Evolutionary conservation across 768 basidiomycete genomes (phyloP), one percentile per base, ranked within the genome.

Genomic region (Terana coerulea): DNA sequence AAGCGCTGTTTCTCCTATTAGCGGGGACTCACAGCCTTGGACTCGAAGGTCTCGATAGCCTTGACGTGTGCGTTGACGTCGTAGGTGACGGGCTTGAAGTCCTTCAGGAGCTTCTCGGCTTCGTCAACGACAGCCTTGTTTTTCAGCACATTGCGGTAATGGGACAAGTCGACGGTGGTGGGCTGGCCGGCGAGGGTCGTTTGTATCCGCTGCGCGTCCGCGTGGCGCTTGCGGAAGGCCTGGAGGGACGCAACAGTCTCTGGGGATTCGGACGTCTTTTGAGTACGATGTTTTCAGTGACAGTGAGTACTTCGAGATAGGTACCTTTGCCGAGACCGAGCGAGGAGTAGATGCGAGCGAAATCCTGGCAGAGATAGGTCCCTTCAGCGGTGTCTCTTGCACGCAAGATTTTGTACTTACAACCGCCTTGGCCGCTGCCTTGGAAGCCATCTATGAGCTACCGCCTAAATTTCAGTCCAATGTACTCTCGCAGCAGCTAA

Each of bases 1-100:
- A 15, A 40, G 19, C n/a, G 39, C 39, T n/a, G 19, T 9, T n/a
- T 19, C 39, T n/a, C n/a, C n/a, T n/a, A n/a, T n/a, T n/a, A 25
- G 43, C 64, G 68, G 28, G 51, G 3, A 76, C 87, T 60, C 60
- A 98, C 95, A 56, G 97, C 97, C 74, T 95, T 97, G 55, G 82
- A 78, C 79, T 98, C 91, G 69, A 99, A 99, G 44, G 91, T 85
- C 67, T 95, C 93, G 62, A 99, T 97, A 39, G 91, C 93, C 73
- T 93, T 95, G 71, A 97, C 67, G 70, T 95, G 91, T 48, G 89
- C 77, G 61, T 71, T 73, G 52, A 94, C 88, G 65, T 99, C 95
- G 71, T 98, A 98, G 2, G 91, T 88, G 47, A 92, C 86, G 30
- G 97, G 91, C 74, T 95, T 97, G 79, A 97, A 98, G 29, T 82